These are phyloP conservation scores for Penicillium sp. DNA, from an alignment of 2,329 filamentous ascomycete genomes.

Conservation along the genomic window DNA sequence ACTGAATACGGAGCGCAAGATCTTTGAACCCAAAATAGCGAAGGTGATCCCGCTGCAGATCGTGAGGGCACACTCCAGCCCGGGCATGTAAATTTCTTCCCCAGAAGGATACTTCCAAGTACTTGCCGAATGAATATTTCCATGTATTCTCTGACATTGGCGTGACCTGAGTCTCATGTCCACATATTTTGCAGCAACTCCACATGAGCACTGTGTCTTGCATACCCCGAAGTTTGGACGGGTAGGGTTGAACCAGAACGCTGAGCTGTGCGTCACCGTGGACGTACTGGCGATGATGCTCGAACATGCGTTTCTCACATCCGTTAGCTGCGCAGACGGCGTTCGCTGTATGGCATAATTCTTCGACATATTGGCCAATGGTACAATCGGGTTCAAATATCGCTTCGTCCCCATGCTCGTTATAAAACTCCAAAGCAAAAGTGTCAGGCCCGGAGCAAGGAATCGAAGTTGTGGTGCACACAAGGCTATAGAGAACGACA, in stretches of 20 bases:
- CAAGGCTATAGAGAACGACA: slow-evolving; percentile 87
- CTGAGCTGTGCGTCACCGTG: slow-evolving; percentile 94
- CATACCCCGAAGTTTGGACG: slow-evolving; percentile 64
- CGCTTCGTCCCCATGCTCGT: slow-evolving; percentile 72
- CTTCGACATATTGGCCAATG: slow-evolving; percentile 91
- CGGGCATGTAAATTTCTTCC: slow-evolving; percentile 74
- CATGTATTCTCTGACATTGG: slow-evolving; percentile 92
- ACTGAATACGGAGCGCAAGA: slow-evolving; percentile 83
- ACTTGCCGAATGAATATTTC: slow-evolving; percentile 99
- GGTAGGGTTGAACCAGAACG: slow-evolving; percentile 78
- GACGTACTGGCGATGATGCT: slow-evolving; percentile 95
- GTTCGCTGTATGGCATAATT: slow-evolving; percentile 74
- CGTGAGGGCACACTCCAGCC: slow-evolving; percentile 80
- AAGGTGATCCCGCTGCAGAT: slow-evolving; percentile 88
- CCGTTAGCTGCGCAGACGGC: slow-evolving; percentile 78
- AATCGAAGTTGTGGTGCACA: slow-evolving; percentile 90
- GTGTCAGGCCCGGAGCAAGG: slow-evolving; percentile 89
- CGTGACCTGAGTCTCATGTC: slow-evolving; percentile 83
- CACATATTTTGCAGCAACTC: slow-evolving; percentile 92
- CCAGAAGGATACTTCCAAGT: slow-evolving; percentile 97
- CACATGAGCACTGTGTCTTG: slow-evolving; percentile 89
- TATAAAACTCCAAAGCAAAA: slow-evolving; percentile 90
- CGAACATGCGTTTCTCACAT: slow-evolving; percentile 83
- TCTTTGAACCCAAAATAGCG: slow-evolving; percentile 90
- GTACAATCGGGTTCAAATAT: slow-evolving; percentile 83